These are phyloP conservation scores for Rhodotorula kratochvilovae DNA, from an alignment of 768 basidiomycete genomes.

Conservation along the genomic window DNA sequence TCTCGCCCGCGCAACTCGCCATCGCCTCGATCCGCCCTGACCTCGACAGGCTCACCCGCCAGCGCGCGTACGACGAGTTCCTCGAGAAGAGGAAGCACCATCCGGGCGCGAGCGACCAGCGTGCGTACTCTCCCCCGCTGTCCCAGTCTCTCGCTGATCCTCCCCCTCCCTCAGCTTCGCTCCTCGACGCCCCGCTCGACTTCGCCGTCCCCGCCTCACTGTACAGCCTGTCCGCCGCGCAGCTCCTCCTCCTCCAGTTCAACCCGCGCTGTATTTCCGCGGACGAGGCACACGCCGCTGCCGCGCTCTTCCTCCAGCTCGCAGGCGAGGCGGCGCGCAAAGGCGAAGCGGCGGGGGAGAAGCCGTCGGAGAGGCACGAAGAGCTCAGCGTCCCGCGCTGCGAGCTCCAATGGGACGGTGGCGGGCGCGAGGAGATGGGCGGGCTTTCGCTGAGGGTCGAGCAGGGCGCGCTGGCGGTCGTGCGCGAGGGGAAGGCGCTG, in stretches of 20 bases:
- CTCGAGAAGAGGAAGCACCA: neutral
- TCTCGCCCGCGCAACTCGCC: neutral
- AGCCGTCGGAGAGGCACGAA: neutral
- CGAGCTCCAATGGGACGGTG: no score
- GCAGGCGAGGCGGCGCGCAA: no score
- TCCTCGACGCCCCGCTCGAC: neutral
- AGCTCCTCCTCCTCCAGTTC: neutral
- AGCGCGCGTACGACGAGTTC: neutral
- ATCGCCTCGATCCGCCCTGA: neutral
- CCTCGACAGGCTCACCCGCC: neutral
- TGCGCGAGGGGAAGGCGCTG: no score
- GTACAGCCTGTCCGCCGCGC: neutral
- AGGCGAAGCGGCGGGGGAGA: no score
- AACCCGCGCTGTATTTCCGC: neutral
- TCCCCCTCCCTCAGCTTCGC: neutral
- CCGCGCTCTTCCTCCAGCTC: neutral
- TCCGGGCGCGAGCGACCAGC: no score
- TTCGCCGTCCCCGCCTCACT: neutral
- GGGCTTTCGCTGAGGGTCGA: no score
- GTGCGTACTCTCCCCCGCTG: neutral
- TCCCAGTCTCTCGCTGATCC: neutral
- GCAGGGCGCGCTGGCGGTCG: no score
- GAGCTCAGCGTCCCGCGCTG: no score
- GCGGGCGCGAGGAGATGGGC: no score
- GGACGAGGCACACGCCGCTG: neutral